phyloP scores from a whole-genome alignment of 2,329 filamentous ascomycete species.

The Microsporum ferrugineum region DNA sequence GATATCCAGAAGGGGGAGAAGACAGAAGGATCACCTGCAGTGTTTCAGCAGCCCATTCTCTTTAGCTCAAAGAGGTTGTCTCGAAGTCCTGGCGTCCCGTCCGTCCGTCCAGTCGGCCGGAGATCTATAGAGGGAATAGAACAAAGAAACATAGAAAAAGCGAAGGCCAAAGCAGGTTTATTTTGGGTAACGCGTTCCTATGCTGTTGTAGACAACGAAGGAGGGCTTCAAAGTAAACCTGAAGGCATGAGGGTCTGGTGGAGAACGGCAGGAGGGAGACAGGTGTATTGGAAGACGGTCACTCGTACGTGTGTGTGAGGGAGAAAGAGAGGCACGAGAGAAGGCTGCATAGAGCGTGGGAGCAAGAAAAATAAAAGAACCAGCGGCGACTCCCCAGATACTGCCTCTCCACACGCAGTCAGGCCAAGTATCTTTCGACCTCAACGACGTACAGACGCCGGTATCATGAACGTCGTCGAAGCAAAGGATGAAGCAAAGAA shows the following conservation, averaged over 20 bases:
- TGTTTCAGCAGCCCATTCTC: background rate
- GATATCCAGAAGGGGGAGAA: background rate
- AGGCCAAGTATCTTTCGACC: too few species aligned
- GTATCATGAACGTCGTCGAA: background rate
- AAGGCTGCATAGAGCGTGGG: too few species aligned
- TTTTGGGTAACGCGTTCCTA: background rate
- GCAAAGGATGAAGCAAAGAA: background rate
- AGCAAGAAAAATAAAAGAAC: too few species aligned
- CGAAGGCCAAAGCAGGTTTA: background rate
- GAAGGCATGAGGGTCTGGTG: too few species aligned
- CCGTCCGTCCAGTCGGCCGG: background rate
- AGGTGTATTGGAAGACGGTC: background rate
- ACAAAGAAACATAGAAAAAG: background rate
- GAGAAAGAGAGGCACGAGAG: too few species aligned
- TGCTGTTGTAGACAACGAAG: background rate
- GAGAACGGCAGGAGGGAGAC: background rate
- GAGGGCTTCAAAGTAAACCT: background rate
- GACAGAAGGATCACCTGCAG: background rate
- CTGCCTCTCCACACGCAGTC: too few species aligned
- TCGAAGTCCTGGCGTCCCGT: background rate
- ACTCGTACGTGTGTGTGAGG: background rate
- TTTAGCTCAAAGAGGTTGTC: background rate
- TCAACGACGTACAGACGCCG: background rate
- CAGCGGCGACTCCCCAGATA: too few species aligned
- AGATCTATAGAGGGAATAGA: background rate